Base-by-base conservation (phyloP, 805 yeast genomes). In the Saturnispora halmiae region DNA sequence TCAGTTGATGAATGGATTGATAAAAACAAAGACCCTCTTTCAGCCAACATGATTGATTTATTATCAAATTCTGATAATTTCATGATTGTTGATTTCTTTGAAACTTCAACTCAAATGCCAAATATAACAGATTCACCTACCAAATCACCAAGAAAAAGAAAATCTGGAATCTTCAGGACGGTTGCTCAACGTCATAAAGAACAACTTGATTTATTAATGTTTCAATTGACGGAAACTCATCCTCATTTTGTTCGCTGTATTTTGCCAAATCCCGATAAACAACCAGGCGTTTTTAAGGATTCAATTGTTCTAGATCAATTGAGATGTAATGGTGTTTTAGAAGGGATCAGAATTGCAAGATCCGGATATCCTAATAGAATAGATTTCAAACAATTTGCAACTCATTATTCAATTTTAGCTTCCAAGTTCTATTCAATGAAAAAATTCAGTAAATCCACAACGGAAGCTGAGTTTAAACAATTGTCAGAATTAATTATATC, bases 221-320 rank as follows among this genome's bases (percentile, higher is more conserved):
- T 67, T 4, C 90, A 85, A 47, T 64, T 92, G 16, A 67, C 75
- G 3, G 64, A 75, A 10, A 92, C 98, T 0, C 87, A 84, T 54
- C 99, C 99, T 2, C 97, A 92, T 58, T 92, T 92, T 57, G 96
- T 92, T 19, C 75, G 99, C 51, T 92, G 99, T 59, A 92, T 92
- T 35, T 66, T 92, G 34, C 99, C 99, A 6, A 92, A 92, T 55
- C 74, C 75, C 45, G 66, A 72, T 34, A 88, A 90, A 56, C 68
- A 68, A 38, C 77, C 96, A 0, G 74, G 73, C 32, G 64, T 67
- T 29, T 82, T 92, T 52, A 86, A 85, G 51, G 85, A 81, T 50
- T 64, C 63, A 24, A 64, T 92, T 19, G 94, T 92, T 6, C 65
- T 92, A 34, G 90, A 83, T 39, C 99, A 92, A 62, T 67, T 92